Evolutionary conservation across 2,329 filamentous ascomycete genomes (phyloP).

Genomic region (Apiospora pterosperma): DNA sequence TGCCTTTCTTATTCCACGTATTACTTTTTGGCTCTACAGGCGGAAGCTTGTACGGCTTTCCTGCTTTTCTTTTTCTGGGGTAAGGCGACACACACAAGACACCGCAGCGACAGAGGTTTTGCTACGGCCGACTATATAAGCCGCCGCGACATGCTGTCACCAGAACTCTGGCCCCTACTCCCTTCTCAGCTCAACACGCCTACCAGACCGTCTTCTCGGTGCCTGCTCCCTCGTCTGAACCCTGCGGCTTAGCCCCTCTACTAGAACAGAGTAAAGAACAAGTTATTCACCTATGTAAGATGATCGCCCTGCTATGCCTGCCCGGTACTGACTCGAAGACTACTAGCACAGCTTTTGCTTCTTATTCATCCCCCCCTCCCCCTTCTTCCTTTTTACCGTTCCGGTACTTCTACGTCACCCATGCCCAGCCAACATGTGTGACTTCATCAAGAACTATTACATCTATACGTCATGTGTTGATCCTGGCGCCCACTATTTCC

Average conservation of each 20-base stretch:
- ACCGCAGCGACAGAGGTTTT: background rate
- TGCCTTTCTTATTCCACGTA: background rate
- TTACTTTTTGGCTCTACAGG: background rate
- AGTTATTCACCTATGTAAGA: background rate
- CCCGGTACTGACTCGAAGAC: background rate
- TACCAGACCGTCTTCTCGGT: background rate
- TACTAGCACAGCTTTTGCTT: background rate
- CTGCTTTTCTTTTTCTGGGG: conserved; percentile 1
- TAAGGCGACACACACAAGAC: conserved; percentile 1
- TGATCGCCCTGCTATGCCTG: background rate
- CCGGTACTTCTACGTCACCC: background rate
- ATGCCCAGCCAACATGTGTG: conserved; percentile 43
- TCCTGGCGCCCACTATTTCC: conserved; percentile 68
- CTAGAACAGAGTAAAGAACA: background rate
- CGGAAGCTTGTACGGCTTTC: background rate
- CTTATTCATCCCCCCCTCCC: too few species aligned
- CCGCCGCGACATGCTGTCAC: conserved; percentile 1
- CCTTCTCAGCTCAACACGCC: background rate
- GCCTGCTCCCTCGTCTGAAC: background rate
- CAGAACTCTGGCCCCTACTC: background rate
- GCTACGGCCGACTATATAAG: background rate
- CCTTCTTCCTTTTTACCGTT: background rate
- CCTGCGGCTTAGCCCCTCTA: background rate
- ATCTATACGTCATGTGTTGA: conserved; percentile 70
- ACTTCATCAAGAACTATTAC: conserved; percentile 74